A percentile compares a stretch with the other conserved stretches of the same genome.
Evolutionary conservation across 2,329 filamentous ascomycete genomes (phyloP).

Genomic region (Fusarium subtropicale): DNA sequence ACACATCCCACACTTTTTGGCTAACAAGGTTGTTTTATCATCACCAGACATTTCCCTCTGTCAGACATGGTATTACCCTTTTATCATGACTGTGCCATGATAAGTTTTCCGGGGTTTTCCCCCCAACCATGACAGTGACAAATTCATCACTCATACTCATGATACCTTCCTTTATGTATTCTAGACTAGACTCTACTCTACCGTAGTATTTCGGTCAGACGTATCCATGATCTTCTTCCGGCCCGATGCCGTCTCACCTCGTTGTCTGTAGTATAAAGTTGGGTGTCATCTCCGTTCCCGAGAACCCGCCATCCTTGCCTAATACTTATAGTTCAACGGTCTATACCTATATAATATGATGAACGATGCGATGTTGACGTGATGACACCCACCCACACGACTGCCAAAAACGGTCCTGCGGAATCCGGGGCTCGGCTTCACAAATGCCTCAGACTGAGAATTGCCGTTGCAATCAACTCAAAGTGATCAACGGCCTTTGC

Average conservation of each 20-base stretch:
- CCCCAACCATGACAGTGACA: not conserved
- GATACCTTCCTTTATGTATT: not conserved
- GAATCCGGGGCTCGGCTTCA: constrained; percentile 21
- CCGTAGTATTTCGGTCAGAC: not conserved
- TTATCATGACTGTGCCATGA: constrained; percentile 17
- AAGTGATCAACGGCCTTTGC: constrained; percentile 2
- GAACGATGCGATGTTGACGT: constrained; percentile 25
- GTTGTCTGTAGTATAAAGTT: not conserved
- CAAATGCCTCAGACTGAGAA: constrained; percentile 21
- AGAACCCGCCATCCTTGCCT: constrained; percentile 33
- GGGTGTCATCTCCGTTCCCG: constrained; percentile 22
- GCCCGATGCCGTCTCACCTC: not conserved
- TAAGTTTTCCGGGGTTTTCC: constrained; percentile 7
- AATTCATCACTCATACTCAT: not conserved
- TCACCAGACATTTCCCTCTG: constrained; percentile 29
- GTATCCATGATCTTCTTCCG: constrained; percentile 4
- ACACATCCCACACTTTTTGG: constrained; percentile 36
- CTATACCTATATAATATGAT: not conserved
- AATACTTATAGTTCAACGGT: not conserved
- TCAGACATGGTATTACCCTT: constrained; percentile 18
- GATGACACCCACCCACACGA: constrained; percentile 35
- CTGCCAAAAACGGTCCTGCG: constrained; percentile 9
- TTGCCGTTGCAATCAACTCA: not conserved
- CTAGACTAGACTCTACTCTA: not conserved
- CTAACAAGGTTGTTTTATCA: constrained; percentile 23